These are phyloP conservation scores for Aspergillus calidoustus DNA, from an alignment of 2,329 filamentous ascomycete genomes.

Conservation along the genomic window DNA sequence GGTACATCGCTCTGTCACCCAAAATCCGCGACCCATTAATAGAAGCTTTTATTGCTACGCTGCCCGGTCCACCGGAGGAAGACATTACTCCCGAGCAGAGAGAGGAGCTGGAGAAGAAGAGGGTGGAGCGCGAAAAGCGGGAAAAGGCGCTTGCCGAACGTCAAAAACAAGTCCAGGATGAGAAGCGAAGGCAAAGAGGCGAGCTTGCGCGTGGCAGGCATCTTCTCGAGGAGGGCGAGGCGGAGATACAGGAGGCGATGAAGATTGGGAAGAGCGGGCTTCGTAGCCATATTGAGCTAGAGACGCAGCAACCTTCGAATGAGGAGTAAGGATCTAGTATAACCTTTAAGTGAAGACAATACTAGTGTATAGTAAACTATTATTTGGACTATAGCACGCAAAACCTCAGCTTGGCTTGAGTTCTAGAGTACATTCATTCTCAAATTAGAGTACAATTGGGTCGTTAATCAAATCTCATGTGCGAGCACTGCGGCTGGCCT, in stretches of 20 bases:
- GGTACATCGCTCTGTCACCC: slow-evolving; percentile 48
- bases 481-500: neutral
- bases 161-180: slow-evolving; percentile 48
- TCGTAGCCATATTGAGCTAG: slow-evolving; percentile 44
- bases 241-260: slow-evolving; percentile 51
- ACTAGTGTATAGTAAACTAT: neutral
- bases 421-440: slow-evolving; percentile 15
- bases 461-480: slow-evolving; percentile 5
- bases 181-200: slow-evolving; percentile 46
- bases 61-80: slow-evolving; percentile 44
- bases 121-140: slow-evolving; percentile 48
- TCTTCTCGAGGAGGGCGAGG: slow-evolving; percentile 49
- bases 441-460: slow-evolving; percentile 6
- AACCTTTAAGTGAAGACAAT: neutral
- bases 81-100: slow-evolving; percentile 44
- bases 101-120: slow-evolving; percentile 42
- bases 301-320: slow-evolving; percentile 23
- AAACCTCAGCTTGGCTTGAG: neutral
- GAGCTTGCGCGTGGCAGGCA: slow-evolving; percentile 47
- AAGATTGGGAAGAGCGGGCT: slow-evolving; percentile 47
- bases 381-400: neutral
- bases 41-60: slow-evolving; percentile 49
- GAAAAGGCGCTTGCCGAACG: slow-evolving; percentile 50
- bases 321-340: slow-evolving; percentile 6
- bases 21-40: slow-evolving; percentile 47